Percentiles rank a stretch among this genome's conserved stretches.
Evolutionary conservation across 345 rosid species (phyloP).

Genomic region (Arabidopsis suecica): DNA sequence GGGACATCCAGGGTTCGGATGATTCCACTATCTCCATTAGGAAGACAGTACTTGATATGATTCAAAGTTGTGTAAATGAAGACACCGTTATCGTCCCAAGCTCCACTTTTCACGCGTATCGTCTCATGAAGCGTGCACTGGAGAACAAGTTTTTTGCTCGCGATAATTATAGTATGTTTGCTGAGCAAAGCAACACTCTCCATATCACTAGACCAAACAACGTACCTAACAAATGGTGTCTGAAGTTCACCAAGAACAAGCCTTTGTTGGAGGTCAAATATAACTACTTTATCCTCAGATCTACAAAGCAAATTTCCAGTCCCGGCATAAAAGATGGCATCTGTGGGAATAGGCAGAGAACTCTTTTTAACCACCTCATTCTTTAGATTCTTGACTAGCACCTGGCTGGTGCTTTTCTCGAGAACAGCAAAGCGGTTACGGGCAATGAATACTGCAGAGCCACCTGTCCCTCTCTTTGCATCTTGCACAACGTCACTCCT

Average conservation of each 20-base stretch:
- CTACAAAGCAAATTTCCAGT: constrained; percentile 85
- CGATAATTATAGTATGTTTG: constrained; percentile 85
- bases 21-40: constrained; percentile 91
- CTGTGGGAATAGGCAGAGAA: constrained; percentile 70
- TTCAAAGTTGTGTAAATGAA: constrained; percentile 88
- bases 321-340: constrained; percentile 92
- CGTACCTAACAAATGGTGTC: constrained; percentile 77
- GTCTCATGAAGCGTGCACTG: constrained; percentile 94
- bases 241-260: constrained; percentile 85
- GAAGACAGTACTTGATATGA: constrained; percentile 92
- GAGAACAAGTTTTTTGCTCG: constrained; percentile 81
- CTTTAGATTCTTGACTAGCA: constrained; percentile 73
- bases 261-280: constrained; percentile 91
- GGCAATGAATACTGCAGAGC: constrained; percentile 83
- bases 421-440: constrained; percentile 94
- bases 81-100: constrained; percentile 95
- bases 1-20: constrained; percentile 87
- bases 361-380: constrained; percentile 86
- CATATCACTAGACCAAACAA: constrained; percentile 95
- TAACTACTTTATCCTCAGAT: constrained; percentile 82
- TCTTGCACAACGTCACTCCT: constrained; percentile 77
- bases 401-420: constrained; percentile 85
- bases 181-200: constrained; percentile 94
- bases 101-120: constrained; percentile 92
- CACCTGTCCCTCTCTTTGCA: constrained; percentile 86